phyloP scores from a whole-genome alignment of 495 filamentous ascomycete species.

The Antarctomyces pellizariae region DNA sequence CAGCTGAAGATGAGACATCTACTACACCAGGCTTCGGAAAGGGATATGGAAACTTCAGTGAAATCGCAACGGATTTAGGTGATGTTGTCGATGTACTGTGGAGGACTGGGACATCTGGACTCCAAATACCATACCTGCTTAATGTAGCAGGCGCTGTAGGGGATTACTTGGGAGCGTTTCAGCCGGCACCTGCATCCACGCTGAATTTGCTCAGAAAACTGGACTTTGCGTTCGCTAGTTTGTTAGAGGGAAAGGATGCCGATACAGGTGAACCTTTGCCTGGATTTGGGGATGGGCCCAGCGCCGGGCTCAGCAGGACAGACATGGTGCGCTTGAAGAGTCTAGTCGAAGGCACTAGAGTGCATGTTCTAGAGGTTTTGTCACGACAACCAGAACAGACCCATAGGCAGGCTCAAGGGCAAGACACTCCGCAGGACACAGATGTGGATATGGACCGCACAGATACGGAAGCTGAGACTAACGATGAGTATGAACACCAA shows the following conservation, averaged over 20 bases:
- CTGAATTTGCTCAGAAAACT: constrained; percentile 52
- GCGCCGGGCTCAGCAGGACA: constrained; percentile 30
- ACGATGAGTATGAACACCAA: no score
- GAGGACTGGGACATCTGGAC: constrained; percentile 53
- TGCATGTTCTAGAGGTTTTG: constrained; percentile 41
- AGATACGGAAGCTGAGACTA: constrained; percentile 15
- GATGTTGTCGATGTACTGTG: constrained; percentile 53
- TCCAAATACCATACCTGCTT: constrained; percentile 69
- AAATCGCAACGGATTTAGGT: constrained; percentile 48
- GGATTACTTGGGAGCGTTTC: constrained; percentile 39
- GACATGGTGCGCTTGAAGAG: constrained; percentile 71
- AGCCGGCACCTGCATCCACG: constrained; percentile 35
- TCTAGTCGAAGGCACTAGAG: constrained; percentile 42
- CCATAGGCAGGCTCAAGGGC: constrained; percentile 12
- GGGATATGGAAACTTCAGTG: constrained; percentile 41
- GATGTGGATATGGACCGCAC: constrained; percentile 19
- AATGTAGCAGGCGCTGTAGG: constrained; percentile 46
- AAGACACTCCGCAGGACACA: constrained; percentile 15
- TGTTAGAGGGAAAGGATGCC: constrained; percentile 41
- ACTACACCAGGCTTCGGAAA: constrained; percentile 13
- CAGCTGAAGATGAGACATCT: constrained; percentile 20
- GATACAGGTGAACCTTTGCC: constrained; percentile 39
- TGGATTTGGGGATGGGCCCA: constrained; percentile 30
- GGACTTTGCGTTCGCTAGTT: constrained; percentile 49
- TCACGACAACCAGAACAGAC: constrained; percentile 1